A percentile compares a stretch with the other conserved stretches of the same genome.
Conservation (phyloP, 306 rosid species). For the Prunus davidiana region DNA sequence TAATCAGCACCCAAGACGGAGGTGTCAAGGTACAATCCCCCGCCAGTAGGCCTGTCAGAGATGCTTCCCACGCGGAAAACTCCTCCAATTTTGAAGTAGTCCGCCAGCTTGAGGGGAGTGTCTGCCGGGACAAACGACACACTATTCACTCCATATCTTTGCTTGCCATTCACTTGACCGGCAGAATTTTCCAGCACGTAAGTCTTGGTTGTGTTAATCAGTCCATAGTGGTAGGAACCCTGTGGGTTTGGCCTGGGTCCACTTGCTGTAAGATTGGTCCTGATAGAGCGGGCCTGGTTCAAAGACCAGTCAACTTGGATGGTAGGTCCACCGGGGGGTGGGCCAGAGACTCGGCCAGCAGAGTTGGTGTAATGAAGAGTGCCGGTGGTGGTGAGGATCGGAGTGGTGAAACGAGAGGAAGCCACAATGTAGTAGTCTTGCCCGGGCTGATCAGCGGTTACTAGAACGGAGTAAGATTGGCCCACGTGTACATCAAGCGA, state of each 20-base stretch:
- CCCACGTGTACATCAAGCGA: slow-evolving; percentile 90
- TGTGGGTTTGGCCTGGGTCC: slow-evolving; percentile 99
- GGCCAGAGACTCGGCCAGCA: slow-evolving; percentile 71
- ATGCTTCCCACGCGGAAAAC: slow-evolving; percentile 85
- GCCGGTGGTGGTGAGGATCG: slow-evolving; percentile 62
- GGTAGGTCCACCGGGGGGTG: slow-evolving; percentile 98
- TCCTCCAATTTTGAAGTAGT: slow-evolving; percentile 73
- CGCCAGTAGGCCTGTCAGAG: slow-evolving; percentile 72
- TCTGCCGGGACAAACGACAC: slow-evolving; percentile 82
- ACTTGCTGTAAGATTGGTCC: slow-evolving; percentile 97
- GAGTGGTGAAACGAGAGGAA: slow-evolving; percentile 65
- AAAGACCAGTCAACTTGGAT: slow-evolving; percentile 96
- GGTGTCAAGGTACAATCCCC: slow-evolving; percentile 83
- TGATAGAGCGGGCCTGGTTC: slow-evolving; percentile 96
- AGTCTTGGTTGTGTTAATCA: slow-evolving; percentile 63
- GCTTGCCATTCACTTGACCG: slow-evolving; percentile 72
- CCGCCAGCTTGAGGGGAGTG: slow-evolving; percentile 92
- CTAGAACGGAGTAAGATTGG: slow-evolving; percentile 82
- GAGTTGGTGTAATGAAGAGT: slow-evolving; percentile 81
- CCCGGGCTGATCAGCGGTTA: slow-evolving; percentile 86
- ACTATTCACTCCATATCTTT: slow-evolving; percentile 86
- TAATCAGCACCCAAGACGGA: slow-evolving; percentile 82
- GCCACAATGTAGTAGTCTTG: slow-evolving; percentile 76
- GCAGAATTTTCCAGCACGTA: slow-evolving; percentile 62
- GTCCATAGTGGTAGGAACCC: slow-evolving; percentile 94